Evolutionary conservation across 306 rosid species (phyloP).

Genomic region (Corylus heterophylla): DNA sequence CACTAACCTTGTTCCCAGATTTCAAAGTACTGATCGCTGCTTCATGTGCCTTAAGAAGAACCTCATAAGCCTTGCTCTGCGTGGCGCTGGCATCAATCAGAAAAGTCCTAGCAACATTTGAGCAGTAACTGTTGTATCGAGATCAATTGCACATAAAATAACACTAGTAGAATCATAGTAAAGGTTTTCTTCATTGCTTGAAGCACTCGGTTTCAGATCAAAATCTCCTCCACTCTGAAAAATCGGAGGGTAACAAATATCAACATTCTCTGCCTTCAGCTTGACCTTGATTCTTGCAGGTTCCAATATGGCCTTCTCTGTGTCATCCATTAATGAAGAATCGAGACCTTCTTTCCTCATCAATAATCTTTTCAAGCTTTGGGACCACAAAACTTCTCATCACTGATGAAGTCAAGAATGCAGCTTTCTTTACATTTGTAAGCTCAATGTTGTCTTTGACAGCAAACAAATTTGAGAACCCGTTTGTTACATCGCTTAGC

Average conservation of each 20-base stretch:
- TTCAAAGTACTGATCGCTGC: conserved; percentile 65
- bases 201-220: conserved; percentile 96
- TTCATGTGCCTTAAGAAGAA: conserved; percentile 87
- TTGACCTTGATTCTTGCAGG: conserved; percentile 76
- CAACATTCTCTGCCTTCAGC: conserved; percentile 84
- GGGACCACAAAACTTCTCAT: conserved; percentile 80
- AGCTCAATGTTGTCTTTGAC: conserved; percentile 72
- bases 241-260: conserved; percentile 92
- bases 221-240: conserved; percentile 94
- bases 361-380: conserved; percentile 87
- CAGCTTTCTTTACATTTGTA: conserved; percentile 74
- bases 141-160: conserved; percentile 87
- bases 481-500: conserved; percentile 73
- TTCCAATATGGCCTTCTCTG: conserved; percentile 83
- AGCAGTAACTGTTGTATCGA: conserved; percentile 93
- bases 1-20: conserved; percentile 63
- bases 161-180: conserved; percentile 84
- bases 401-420: conserved; percentile 67
- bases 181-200: conserved; percentile 77
- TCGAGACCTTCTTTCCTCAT: conserved; percentile 78
- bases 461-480: conserved; percentile 71
- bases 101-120: conserved; percentile 79
- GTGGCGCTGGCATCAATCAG: conserved; percentile 82
- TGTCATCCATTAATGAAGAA: conserved; percentile 85
- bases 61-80: conserved; percentile 87